Evolutionary conservation across 495 filamentous ascomycete genomes (phyloP), one percentile per base, ranked within the genome.

Genomic region (Trichoderma parareesei): DNA sequence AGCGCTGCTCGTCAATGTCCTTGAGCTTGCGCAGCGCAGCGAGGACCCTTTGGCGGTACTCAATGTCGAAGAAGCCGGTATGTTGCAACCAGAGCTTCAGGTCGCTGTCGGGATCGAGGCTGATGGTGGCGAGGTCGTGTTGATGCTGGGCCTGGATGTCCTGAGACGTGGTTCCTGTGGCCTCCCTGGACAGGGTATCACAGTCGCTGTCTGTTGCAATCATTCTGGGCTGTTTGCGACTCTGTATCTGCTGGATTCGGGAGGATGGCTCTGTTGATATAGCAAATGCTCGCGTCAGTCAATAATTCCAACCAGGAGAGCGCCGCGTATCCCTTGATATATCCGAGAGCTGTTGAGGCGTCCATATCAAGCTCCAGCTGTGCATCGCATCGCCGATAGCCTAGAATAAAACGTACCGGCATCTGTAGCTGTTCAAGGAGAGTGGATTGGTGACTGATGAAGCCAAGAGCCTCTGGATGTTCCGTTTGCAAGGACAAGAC

Each of bases 131-230:
- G 9, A 8, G 16, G 46, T 49, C 46, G 40, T 41, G 40, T 7
- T 41, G 40, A 41, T 41, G 40, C n/a, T 7, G 46, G 46, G 9
- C 46, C 8, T n/a, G 16, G 5, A 18, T 49, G 16, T 49, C 46
- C 46, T 27, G 46, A 1, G 18, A 18, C 9, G 20, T 20, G 46
- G 4, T 49, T 49, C 4, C 8, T 18, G 18, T 49, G 46, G 46
- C 16, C 46, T 49, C 46, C 20, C 14, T 18, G 18, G 20, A 18
- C 20, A 18, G 20, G 8, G 46, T 8, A 18, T 49, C 46, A 9
- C 2, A 2, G n/a, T 49, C 16, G 16, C 76, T 74, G 18, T 77
- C 79, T 81, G 59, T 5, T 7, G 44, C 33, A 44, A 37, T 14
- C 13, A 46, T 49, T 49, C 18, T 48, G 44, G 13, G 44, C 6